Conservation (phyloP, 2,329 filamentous ascomycete species). For the Fusarium sp. region DNA sequence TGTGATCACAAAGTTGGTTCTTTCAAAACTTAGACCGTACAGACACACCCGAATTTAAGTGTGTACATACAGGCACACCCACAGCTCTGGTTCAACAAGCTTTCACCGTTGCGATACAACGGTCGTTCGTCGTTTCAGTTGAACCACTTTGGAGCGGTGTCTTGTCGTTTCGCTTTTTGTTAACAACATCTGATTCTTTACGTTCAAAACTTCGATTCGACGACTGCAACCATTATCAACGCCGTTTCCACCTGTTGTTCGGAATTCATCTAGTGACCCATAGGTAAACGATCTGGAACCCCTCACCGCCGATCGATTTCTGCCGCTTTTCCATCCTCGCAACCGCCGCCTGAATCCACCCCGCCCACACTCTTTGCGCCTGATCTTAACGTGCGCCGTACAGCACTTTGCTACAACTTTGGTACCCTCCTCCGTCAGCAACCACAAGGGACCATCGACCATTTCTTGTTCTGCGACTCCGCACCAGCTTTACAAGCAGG, state of each 20-base stretch:
- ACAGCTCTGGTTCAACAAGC: constrained; percentile 25
- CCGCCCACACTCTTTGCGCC: constrained; percentile 43
- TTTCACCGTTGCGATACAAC: constrained; percentile 32
- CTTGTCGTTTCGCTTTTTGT: neutral
- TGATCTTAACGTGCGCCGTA: constrained; percentile 43
- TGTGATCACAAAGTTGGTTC: constrained; percentile 32
- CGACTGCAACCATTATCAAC: constrained; percentile 10
- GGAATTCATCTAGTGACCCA: constrained; percentile 35
- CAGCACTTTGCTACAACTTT: constrained; percentile 38
- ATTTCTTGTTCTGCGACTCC: constrained; percentile 36
- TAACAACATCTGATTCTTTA: constrained; percentile 1
- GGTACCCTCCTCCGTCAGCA: constrained; percentile 43
- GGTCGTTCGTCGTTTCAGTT: constrained; percentile 12
- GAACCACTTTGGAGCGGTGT: neutral
- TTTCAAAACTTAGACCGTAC: constrained; percentile 7
- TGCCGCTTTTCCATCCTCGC: constrained; percentile 40
- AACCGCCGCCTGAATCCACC: constrained; percentile 38
- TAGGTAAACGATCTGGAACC: constrained; percentile 43
- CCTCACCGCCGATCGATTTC: constrained; percentile 47
- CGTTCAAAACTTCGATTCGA: constrained; percentile 16
- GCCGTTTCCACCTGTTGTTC: constrained; percentile 29
- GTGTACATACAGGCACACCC: constrained; percentile 25
- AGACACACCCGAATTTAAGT: constrained; percentile 23
- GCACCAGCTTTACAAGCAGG: constrained; percentile 37
- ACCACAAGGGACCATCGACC: constrained; percentile 32